Conservation (phyloP, 108 stramenopile genomes). For the Pseudonitzschia delicatissima region DNA sequence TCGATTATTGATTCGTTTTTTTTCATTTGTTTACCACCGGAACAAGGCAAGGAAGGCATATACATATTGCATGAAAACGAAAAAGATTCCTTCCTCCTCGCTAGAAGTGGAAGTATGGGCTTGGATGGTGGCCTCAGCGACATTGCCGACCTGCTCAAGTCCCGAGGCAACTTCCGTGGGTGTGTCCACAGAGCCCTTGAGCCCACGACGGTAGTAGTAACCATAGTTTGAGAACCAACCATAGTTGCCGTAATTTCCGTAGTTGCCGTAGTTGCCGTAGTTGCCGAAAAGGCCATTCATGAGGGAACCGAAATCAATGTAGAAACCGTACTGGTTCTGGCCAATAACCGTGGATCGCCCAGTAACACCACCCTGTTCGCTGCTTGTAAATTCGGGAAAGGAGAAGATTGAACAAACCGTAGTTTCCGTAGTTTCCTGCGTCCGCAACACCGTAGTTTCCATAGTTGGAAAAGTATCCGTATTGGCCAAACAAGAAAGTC, state of each 20-base stretch:
- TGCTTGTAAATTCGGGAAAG: not conserved
- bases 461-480: slow-evolving; percentile 1
- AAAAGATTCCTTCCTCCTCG: too few relatives aligned
- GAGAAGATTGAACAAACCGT: not conserved
- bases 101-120: too few relatives aligned
- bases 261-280: slow-evolving; percentile 11
- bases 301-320: too few relatives aligned
- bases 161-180: not conserved
- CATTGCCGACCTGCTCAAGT: too few relatives aligned
- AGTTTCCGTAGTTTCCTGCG: not conserved
- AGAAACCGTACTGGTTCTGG: not conserved
- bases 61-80: too few relatives aligned
- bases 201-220: too few relatives aligned
- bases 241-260: slow-evolving; percentile 13
- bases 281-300: slow-evolving; percentile 6
- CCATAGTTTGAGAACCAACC: not conserved
- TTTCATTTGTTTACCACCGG: too few relatives aligned
- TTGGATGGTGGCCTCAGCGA: too few relatives aligned
- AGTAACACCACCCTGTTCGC: too few relatives aligned
- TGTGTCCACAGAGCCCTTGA: not conserved
- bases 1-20: too few relatives aligned
- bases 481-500: not conserved
- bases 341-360: not conserved
- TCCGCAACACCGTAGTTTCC: slow-evolving; percentile 12
- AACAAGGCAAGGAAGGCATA: too few relatives aligned